phyloP scores from a whole-genome alignment of 139 green algal species.

The Mychonastes homosphaera region DNA sequence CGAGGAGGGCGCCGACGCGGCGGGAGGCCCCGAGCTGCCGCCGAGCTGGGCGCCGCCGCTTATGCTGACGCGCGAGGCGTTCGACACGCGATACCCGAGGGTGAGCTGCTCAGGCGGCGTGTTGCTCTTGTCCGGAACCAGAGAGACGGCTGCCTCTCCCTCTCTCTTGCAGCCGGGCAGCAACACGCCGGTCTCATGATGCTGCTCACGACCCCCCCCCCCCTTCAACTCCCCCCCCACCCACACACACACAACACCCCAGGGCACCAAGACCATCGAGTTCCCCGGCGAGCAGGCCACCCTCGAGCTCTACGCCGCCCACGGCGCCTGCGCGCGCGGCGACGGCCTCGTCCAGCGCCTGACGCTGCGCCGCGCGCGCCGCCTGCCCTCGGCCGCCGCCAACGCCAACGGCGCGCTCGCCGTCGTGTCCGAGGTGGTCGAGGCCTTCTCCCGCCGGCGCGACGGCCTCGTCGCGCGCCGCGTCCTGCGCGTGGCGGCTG shows the following conservation, averaged over 20 bases:
- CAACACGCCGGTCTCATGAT: no score
- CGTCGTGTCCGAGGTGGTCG: no score
- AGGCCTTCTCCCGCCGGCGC: no score
- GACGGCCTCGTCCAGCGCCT: conserved; percentile 69
- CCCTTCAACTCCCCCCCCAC: not conserved
- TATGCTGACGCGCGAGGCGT: conserved; percentile 47
- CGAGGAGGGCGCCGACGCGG: conserved; percentile 22
- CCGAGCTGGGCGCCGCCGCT: conserved; percentile 64
- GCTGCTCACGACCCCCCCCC: not conserved
- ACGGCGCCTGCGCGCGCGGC: conserved; percentile 68
- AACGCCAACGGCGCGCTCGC: no score
- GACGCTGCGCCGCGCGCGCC: no score
- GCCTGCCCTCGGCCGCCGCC: no score
- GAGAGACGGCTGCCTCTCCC: no score
- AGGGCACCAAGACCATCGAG: conserved; percentile 16
- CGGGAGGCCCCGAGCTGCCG: conserved; percentile 58
- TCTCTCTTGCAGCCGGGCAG: no score
- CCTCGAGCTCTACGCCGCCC: conserved; percentile 70
- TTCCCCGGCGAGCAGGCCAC: conserved; percentile 39
- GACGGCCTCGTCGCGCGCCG: no score
- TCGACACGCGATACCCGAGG: conserved; percentile 70
- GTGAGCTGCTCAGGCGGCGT: conserved; percentile 7
- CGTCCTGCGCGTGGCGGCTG: no score
- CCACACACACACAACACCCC: not conserved
- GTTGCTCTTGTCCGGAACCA: no score